Conservation (phyloP, 441 rosid genomes). For the Geranium incanum region DNA sequence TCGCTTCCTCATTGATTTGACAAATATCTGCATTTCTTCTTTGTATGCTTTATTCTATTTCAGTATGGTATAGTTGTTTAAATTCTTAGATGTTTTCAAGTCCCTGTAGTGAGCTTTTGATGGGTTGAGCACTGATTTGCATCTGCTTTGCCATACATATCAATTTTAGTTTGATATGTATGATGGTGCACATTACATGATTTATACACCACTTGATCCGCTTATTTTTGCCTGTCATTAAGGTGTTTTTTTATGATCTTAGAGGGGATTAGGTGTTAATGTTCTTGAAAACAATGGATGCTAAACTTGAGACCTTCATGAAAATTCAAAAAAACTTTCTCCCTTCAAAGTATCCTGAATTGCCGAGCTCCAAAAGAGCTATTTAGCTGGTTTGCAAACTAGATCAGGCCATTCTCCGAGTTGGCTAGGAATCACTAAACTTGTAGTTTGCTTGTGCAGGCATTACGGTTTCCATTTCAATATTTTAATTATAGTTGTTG, state of each 20-base stretch:
- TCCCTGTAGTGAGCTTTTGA: background rate
- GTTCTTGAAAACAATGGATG: background rate
- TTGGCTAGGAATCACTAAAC: slow-evolving; percentile 11
- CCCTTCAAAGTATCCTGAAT: background rate
- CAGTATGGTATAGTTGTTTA: background rate
- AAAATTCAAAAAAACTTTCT: background rate
- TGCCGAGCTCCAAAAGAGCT: background rate
- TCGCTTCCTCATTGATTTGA: too few species aligned
- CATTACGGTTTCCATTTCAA: slow-evolving; percentile 11
- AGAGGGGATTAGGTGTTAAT: background rate
- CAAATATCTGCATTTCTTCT: too few species aligned
- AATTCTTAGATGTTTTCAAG: background rate
- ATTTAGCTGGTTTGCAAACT: background rate
- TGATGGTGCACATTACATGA: slow-evolving; percentile 95
- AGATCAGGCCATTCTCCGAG: background rate
- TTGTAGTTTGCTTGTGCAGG: slow-evolving; percentile 46
- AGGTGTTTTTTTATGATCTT: slow-evolving; percentile 36
- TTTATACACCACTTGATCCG: slow-evolving; percentile 90
- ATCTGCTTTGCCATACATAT: background rate
- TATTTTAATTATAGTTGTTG: background rate
- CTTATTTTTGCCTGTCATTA: slow-evolving; percentile 83
- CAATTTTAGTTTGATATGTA: slow-evolving; percentile 22
- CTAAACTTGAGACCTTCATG: background rate
- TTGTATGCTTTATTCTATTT: too few species aligned
- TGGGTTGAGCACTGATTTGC: background rate